phyloP scores from a whole-genome alignment of 1,139 yeast species.

The Meyerozyma elateridarum region DNA sequence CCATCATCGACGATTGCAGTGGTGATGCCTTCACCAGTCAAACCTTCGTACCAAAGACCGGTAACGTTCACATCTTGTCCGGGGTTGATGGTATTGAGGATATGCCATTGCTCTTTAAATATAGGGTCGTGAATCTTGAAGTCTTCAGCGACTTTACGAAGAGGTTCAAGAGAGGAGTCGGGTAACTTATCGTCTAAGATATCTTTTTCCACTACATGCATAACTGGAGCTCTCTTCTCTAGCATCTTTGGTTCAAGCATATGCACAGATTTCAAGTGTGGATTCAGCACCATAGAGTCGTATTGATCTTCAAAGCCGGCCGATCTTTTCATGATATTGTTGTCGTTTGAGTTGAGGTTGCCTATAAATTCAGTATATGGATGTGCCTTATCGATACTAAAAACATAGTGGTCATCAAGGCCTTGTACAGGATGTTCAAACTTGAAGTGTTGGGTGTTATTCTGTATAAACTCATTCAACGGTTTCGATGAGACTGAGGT shows the following conservation, averaged over 20 bases:
- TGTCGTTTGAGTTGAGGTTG: slow-evolving; percentile 28
- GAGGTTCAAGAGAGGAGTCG: slow-evolving; percentile 45
- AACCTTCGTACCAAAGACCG: slow-evolving; percentile 78
- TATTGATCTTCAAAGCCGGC: slow-evolving; percentile 22
- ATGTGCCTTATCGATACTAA: slow-evolving; percentile 44
- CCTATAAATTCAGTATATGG: slow-evolving; percentile 34
- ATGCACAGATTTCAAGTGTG: slow-evolving; percentile 41
- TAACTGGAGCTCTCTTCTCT: slow-evolving; percentile 42
- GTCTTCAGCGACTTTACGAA: slow-evolving; percentile 43
- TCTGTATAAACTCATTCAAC: slow-evolving; percentile 25
- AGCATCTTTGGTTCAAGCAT: slow-evolving; percentile 45
- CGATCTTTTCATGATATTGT: slow-evolving; percentile 24
- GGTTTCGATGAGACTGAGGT: slow-evolving; percentile 24
- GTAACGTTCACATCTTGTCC: slow-evolving; percentile 87
- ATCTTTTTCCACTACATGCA: slow-evolving; percentile 15
- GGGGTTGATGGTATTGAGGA: slow-evolving; percentile 63
- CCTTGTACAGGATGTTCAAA: slow-evolving; percentile 62
- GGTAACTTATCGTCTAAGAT: slow-evolving; percentile 19
- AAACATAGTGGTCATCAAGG: slow-evolving; percentile 56
- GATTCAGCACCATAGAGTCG: slow-evolving; percentile 25
- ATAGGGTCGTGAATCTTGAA: slow-evolving; percentile 75
- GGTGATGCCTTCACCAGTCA: slow-evolving; percentile 77
- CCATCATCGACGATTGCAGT: slow-evolving; percentile 96
- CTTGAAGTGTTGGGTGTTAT: slow-evolving; percentile 30
- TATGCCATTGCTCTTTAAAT: slow-evolving; percentile 86